Percentiles rank a stretch among this genome's conserved stretches.
These are phyloP conservation scores for Plicaturopsis crispa DNA, from an alignment of 768 basidiomycete species.

Conservation along the genomic window DNA sequence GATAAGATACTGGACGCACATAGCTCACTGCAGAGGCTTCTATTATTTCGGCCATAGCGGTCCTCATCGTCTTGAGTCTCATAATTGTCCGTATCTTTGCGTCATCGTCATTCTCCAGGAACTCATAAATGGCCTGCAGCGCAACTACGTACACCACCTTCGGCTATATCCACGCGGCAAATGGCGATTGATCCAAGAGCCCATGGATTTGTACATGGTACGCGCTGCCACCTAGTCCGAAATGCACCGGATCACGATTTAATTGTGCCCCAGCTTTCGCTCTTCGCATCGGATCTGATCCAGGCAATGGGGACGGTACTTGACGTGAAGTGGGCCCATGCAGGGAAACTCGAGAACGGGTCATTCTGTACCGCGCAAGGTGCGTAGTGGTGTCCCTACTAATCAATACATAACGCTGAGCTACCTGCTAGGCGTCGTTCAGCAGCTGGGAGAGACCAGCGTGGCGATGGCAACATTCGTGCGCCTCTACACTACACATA, in stretches of 20 bases:
- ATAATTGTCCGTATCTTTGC: slow-evolving; percentile 19
- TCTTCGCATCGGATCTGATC: slow-evolving; percentile 24
- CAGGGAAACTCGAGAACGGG: slow-evolving; percentile 17
- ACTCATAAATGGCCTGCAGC: slow-evolving; percentile 10
- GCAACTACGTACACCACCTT: slow-evolving; percentile 19
- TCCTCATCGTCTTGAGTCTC: slow-evolving; percentile 21
- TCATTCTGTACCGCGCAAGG: slow-evolving; percentile 2
- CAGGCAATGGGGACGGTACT: slow-evolving; percentile 30
- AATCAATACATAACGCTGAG: background rate
- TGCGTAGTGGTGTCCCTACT: background rate
- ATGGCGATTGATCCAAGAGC: slow-evolving; percentile 22
- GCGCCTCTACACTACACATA: slow-evolving; percentile 5
- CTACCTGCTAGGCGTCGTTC: slow-evolving; percentile 21
- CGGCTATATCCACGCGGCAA: slow-evolving; percentile 9
- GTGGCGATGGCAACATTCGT: slow-evolving; percentile 35
- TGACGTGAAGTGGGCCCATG: slow-evolving; percentile 27
- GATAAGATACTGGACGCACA: background rate
- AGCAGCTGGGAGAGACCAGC: slow-evolving; percentile 34
- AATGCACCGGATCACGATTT: no score
- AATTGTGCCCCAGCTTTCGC: slow-evolving; percentile 15
- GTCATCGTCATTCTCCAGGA: background rate
- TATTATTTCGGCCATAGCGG: slow-evolving; percentile 26
- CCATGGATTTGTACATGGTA: slow-evolving; percentile 35
- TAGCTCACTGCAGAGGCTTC: slow-evolving; percentile 28
- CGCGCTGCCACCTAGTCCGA: no score